These are phyloP conservation scores for Monascus ruber DNA, from an alignment of 2,329 filamentous ascomycete species.

Conservation along the genomic window DNA sequence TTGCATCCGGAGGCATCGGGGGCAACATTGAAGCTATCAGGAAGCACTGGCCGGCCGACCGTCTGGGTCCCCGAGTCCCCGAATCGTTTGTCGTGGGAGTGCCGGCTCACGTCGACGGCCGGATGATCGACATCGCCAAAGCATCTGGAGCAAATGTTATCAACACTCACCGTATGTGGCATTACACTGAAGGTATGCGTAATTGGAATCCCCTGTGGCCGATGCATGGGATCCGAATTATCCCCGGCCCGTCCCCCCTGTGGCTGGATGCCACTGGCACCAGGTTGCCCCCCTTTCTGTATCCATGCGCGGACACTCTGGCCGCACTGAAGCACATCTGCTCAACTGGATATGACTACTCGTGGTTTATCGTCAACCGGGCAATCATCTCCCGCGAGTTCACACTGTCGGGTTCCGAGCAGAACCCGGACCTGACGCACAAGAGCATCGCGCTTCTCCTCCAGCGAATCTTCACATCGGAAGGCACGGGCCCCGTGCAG, in stretches of 20 bases:
- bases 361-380: constrained; percentile 51
- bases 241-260: constrained; percentile 50
- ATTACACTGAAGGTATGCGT: constrained; percentile 51
- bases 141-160: constrained; percentile 42
- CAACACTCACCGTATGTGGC: constrained; percentile 56
- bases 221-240: constrained; percentile 47
- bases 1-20: constrained; percentile 50
- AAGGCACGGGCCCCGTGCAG: constrained; percentile 46
- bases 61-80: constrained; percentile 44
- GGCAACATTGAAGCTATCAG: constrained; percentile 51
- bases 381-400: constrained; percentile 51
- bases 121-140: constrained; percentile 49
- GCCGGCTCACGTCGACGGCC: constrained; percentile 51
- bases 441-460: constrained; percentile 47
- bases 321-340: constrained; percentile 50
- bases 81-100: constrained; percentile 49
- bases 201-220: constrained; percentile 56
- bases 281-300: constrained; percentile 46
- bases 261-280: constrained; percentile 53
- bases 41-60: constrained; percentile 45
- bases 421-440: constrained; percentile 49
- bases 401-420: constrained; percentile 51
- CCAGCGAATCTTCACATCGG: constrained; percentile 40
- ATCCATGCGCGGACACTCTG: constrained; percentile 47
- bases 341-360: constrained; percentile 50